Evolutionary conservation across 1,284 basidiomycete genomes (phyloP), one percentile per base, ranked within the genome.

Genomic region (Leccinum pachyderme): DNA sequence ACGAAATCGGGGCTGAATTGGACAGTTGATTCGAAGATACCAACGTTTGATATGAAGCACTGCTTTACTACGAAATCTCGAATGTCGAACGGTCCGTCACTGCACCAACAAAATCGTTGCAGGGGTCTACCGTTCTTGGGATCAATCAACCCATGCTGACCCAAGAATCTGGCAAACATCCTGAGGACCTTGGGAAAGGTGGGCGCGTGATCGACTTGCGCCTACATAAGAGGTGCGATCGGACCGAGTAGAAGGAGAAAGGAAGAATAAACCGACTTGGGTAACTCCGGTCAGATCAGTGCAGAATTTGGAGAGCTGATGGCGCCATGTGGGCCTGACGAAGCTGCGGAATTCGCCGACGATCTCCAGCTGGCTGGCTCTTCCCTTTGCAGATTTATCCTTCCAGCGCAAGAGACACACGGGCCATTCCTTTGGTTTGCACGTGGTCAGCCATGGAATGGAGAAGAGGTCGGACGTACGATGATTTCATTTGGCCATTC

Each of bases 401-500:
- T 76, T 81, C 95, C 95, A 98, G 57, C 82, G 82, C 55, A 98
- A 77, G 4, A 98, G 77, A 56, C 91, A 86, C 11, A 98, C 91
- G 4, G 93, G 93, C 73, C 90, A 91, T 73, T 95, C 93, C 90
- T 91, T 44, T 25, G 13, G 43, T 44, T 44, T 44, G 9, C 24
- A 24, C 24, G 18, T 39, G 18, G 12, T 39, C 37, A 39, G 18
- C 18, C 18, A 18, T 18, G 18, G 18, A 18, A 39, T 6, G 9
- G 37, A 12, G 18, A 60, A 49, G 51, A 57, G 35, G 50, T 49
- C 41, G 51, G 55, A 71, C 88, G 68, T 69, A 91, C 93, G 60
- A 97, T 96, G 55, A 97, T 95, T 75, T 98, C 95, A 71, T 97
- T 97, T 7, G 91, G 89, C 72, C 84, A 93, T 53, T 84, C 81